phyloP scores from a whole-genome alignment of 805 yeast species.

The Torulaspora microellipsoides region DNA sequence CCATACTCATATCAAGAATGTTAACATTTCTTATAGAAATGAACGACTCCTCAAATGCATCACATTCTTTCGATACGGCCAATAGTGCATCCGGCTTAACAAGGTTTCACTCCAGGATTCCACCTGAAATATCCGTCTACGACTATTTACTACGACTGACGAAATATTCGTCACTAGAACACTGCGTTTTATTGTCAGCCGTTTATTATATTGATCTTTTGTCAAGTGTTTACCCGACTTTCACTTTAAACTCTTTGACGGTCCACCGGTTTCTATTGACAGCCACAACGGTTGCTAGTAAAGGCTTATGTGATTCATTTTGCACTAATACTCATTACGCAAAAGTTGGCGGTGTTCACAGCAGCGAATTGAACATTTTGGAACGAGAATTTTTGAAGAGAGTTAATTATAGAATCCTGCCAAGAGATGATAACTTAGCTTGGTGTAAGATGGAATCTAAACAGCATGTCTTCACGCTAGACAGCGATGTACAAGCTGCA shows the following conservation, averaged over 20 bases:
- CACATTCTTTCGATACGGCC: slow-evolving; percentile 1
- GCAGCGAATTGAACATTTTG: slow-evolving; percentile 74
- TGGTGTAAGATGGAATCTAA: slow-evolving; percentile 37
- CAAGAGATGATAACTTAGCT: slow-evolving; percentile 40
- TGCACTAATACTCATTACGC: slow-evolving; percentile 93
- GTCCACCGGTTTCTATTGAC: slow-evolving; percentile 89
- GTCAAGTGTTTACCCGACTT: slow-evolving; percentile 69
- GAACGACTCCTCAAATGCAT: slow-evolving; percentile 48
- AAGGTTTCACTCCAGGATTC: slow-evolving; percentile 88
- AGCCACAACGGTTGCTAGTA: slow-evolving; percentile 85
- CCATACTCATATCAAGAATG: slow-evolving; percentile 74
- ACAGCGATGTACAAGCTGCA: slow-evolving; percentile 15
- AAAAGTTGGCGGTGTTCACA: slow-evolving; percentile 88
- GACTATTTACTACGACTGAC: slow-evolving; percentile 74
- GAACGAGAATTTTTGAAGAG: slow-evolving; percentile 83
- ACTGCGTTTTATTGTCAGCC: slow-evolving; percentile 72
- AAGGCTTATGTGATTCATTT: slow-evolving; percentile 88
- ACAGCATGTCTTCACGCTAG: slow-evolving; percentile 16
- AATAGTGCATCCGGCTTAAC: slow-evolving; percentile 45
- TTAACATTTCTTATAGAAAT: slow-evolving; percentile 65
- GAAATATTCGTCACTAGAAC: slow-evolving; percentile 80
- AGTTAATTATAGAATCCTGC: slow-evolving; percentile 74
- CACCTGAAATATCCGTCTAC: slow-evolving; percentile 79
- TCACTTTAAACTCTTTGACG: slow-evolving; percentile 84
- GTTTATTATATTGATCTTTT: slow-evolving; percentile 89